Base-by-base conservation (phyloP, 768 basidiomycete species). In the Sistotremastrum niveocremeum region DNA sequence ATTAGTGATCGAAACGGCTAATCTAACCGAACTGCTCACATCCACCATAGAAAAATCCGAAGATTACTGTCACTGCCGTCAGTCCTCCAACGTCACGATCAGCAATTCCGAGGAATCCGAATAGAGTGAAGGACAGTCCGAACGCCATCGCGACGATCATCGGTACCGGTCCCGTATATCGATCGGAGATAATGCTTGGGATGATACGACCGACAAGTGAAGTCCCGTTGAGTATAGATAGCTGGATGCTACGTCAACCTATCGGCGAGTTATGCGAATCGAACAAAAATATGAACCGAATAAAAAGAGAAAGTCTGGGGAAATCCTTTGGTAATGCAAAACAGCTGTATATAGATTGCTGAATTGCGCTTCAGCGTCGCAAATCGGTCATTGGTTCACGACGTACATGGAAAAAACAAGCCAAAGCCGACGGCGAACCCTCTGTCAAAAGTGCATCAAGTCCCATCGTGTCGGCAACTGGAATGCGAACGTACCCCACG, bases 281-380 rank as follows among this genome's bases (percentile, higher is more conserved):
- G 34, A 10, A 5, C 29, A 37, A 33, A 48, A 29, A 45, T 20
- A 58, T 61, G 30, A 47, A 78, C 77, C 33, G 68, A 69, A 48
- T 78, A 77, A 49, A 80, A 79, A 1, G 77, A 72, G 4, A 79
- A 60, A n/a, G 56, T 60, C 6, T 65, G 56, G 10, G 61, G 56
- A 35, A 74, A 63, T 1, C 70, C 68, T 46, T 73, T 73, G 42
- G 64, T 58, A 30, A 73, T 61, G 1, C 75, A 65, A 47, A 73
- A 68, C 8, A 78, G 57, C 50, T 80, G 78, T 5, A 79, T 52
- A 54, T 73, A 79, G 58, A 75, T 35, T 12, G 7, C 40, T 6
- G 41, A 29, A 6, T 12, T 31, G 32, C n/a, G 20, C 20, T 20
- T 20, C 20, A 20, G 20, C 20, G 20, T 20, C 20, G 20, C 20